Conservation (phyloP, 2,329 filamentous ascomycete species). For the Colletotrichum sp. region DNA sequence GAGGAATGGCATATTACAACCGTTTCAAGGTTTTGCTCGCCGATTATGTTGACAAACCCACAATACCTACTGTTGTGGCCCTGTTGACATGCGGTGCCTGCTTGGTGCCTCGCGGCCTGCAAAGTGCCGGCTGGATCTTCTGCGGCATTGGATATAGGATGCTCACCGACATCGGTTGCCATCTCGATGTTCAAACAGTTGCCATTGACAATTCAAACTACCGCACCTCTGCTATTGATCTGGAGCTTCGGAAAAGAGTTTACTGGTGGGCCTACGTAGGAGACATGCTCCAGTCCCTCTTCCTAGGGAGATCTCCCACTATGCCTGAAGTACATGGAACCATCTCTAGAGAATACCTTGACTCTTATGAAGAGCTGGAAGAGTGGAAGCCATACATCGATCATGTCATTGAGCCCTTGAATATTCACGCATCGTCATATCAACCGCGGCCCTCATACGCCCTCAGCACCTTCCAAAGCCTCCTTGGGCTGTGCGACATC, state of each 20-base stretch:
- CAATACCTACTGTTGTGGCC: constrained; percentile 40
- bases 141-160: background rate
- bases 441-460: background rate
- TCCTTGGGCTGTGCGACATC: background rate
- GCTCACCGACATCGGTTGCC: background rate
- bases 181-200: background rate
- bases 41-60: constrained; percentile 35
- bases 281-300: background rate
- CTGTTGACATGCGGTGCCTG: constrained; percentile 16
- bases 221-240: background rate
- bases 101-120: background rate
- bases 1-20: constrained; percentile 39
- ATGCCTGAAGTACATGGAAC: background rate
- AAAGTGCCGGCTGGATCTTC: background rate
- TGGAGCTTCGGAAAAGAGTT: background rate
- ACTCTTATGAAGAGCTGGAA: background rate
- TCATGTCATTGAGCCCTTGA: background rate
- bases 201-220: background rate
- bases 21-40: constrained; percentile 39
- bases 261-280: background rate
- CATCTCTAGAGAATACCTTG: background rate
- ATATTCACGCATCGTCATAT: background rate
- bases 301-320: background rate
- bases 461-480: background rate
- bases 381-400: background rate